phyloP scores from a whole-genome alignment of 495 filamentous ascomycete genomes.

The Xylaria longipes region DNA sequence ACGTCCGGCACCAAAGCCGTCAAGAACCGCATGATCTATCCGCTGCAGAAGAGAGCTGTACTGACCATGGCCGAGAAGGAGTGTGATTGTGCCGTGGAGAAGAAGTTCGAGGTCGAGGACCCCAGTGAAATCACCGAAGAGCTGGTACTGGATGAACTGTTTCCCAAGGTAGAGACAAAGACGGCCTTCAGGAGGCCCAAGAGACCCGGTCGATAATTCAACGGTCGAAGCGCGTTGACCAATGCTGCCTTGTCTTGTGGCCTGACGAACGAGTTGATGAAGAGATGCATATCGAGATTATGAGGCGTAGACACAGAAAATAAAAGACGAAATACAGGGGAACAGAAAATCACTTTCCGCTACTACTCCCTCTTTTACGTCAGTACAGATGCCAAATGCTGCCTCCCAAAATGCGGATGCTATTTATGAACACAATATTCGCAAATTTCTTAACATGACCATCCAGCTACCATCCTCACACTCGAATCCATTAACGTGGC shows the following conservation, averaged over 20 bases:
- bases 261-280: not conserved
- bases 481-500: not conserved
- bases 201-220: constrained; percentile 69
- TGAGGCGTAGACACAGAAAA: not conserved
- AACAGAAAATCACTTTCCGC: not conserved
- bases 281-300: not conserved
- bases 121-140: constrained; percentile 81
- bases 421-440: constrained; percentile 11
- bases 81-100: constrained; percentile 74
- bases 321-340: not conserved
- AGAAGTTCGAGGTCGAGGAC: constrained; percentile 68
- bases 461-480: not conserved
- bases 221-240: not conserved
- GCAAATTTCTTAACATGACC: constrained; percentile 4
- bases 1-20: constrained; percentile 69
- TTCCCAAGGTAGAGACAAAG: constrained; percentile 71
- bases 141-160: constrained; percentile 75
- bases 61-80: constrained; percentile 70
- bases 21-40: constrained; percentile 95
- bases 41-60: constrained; percentile 77
- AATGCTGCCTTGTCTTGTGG: not conserved
- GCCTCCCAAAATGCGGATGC: constrained; percentile 12
- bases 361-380: constrained; percentile 6
- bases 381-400: constrained; percentile 13
- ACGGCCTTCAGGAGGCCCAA: constrained; percentile 87